phyloP scores from a whole-genome alignment of 1,284 basidiomycete genomes.

The Fomitiporia mediterranea region DNA sequence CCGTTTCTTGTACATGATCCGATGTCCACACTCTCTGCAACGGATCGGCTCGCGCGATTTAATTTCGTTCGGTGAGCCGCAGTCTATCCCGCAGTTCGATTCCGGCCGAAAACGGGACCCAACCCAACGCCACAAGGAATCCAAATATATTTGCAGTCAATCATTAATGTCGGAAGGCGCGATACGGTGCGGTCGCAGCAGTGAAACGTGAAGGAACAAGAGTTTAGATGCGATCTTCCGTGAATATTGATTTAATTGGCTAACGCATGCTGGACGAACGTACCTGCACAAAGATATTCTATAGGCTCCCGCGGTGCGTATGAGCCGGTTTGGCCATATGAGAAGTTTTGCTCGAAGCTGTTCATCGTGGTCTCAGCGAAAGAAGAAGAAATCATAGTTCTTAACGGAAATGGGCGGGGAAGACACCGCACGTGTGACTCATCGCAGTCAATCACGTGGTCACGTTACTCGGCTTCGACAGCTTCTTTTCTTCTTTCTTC shows the following conservation, averaged over 20 bases:
- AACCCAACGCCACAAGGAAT: neutral
- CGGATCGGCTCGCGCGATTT: conserved; percentile 54
- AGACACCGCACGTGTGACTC: neutral
- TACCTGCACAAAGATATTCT: conserved; percentile 54
- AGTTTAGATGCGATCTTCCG: neutral
- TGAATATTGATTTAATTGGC: neutral
- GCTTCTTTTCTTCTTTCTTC: neutral
- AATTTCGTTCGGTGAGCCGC: conserved; percentile 53
- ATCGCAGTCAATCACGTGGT: neutral
- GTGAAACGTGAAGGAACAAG: neutral
- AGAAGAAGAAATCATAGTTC: too few relatives aligned
- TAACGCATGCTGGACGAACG: conserved; percentile 21
- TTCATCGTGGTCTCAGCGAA: conserved; percentile 9
- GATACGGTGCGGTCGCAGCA: neutral
- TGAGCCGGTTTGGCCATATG: neutral
- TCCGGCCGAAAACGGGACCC: neutral
- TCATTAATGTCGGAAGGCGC: neutral
- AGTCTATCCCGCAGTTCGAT: conserved; percentile 36
- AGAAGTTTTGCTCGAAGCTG: neutral
- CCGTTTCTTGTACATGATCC: conserved; percentile 66
- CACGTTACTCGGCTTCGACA: neutral
- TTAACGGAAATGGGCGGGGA: too few relatives aligned
- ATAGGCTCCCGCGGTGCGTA: conserved; percentile 25
- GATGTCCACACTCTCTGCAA: conserved; percentile 59
- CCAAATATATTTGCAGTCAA: neutral